Conservation (phyloP, 495 filamentous ascomycete genomes). For the Cairneyella variabilis region DNA sequence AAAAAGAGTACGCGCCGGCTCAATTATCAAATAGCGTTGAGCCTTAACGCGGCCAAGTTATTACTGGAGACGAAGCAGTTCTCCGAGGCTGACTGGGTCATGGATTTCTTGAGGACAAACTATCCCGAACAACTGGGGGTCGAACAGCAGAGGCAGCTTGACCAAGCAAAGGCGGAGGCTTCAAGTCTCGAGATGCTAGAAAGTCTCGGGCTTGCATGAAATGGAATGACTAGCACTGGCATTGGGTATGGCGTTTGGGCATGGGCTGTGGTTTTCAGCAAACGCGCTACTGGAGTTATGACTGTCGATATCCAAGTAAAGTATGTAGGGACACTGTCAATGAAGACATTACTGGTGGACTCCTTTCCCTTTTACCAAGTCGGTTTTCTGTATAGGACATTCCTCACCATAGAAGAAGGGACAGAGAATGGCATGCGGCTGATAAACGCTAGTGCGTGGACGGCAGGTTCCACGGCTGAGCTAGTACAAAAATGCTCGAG, state of each 20-base stretch:
- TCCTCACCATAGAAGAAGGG: too few species aligned
- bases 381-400: too few species aligned
- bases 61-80: conserved; percentile 13
- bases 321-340: too few species aligned
- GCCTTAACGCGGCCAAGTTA: conserved; percentile 19
- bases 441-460: too few species aligned
- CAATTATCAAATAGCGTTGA: conserved; percentile 3
- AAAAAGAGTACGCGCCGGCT: neutral
- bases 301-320: neutral
- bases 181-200: conserved; percentile 17
- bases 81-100: conserved; percentile 21
- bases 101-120: conserved; percentile 20
- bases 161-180: conserved; percentile 18
- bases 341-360: too few species aligned
- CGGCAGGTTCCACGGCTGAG: too few species aligned
- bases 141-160: neutral
- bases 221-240: too few species aligned
- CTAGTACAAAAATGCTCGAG: too few species aligned
- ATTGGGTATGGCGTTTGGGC: neutral
- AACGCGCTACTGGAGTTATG: neutral
- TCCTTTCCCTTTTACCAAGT: too few species aligned
- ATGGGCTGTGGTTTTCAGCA: too few species aligned
- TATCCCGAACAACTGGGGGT: conserved; percentile 15
- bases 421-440: too few species aligned
- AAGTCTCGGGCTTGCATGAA: conserved; percentile 3